Base-by-base conservation (phyloP, 129 eudicot genomes). In the Centrapalus pauciflorus region DNA sequence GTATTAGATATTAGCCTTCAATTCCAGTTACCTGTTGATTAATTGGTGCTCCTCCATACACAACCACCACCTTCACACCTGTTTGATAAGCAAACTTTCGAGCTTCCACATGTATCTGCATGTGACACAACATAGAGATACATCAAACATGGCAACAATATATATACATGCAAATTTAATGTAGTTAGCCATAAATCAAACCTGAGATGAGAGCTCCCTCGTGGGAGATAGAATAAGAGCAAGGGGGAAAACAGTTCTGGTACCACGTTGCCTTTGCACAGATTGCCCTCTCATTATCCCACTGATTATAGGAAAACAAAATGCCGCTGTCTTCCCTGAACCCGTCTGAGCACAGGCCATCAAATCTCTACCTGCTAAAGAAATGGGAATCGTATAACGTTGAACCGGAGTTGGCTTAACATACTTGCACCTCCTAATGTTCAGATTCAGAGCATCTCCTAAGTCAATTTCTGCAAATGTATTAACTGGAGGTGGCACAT, bases 271-370 rank as follows among this genome's bases (percentile, higher is more conserved):
- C 30, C 64, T 63, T 59, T 73, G 65, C 30, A 74, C 71, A 40
- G 63, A 38, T 14, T 55, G 66, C 51, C 61, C 77, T 45, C 46
- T 81, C 87, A 85, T 49, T 54, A 89, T 85, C 35, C 85, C 87
- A 43, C 83, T 76, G 38, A 89, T 89, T 35, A 89, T 89, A 0
- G 96, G 96, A 33, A 89, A 89, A 68, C 96, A 89, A 76, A 89
- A 89, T 2, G 96, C 94, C 10, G 96, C 96, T 3, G 96, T 89
- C 73, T 89, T 89, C 5, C 96, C 96, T 0, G 96, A 89, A 14
- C 96, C 96, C 8, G 96, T 89, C 74, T 89, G 96, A 27, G 96
- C 96, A 66, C 96, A 85, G 20, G 96, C 96, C 96, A 89, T 89
- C 64, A 89, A 67, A 74, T 89, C 96, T 58, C 96, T 76, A 1